phyloP scores from a whole-genome alignment of 108 stramenopile species.

The Chaetoceros tenuissimus region DNA sequence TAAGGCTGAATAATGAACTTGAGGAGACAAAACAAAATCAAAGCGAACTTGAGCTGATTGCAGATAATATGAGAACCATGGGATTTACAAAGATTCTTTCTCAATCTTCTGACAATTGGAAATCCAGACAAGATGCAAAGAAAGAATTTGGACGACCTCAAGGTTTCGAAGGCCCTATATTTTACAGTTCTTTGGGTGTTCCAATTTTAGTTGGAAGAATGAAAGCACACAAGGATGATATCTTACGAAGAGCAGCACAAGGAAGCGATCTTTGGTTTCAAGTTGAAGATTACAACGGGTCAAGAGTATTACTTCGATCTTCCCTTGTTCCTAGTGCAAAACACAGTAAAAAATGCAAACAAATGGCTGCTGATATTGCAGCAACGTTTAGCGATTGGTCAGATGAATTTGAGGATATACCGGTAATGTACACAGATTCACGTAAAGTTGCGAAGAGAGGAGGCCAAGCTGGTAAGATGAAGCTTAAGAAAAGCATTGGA shows the following conservation, averaged over 20 bases:
- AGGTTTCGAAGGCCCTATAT: slow-evolving; percentile 3
- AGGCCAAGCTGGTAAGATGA: slow-evolving; percentile 3
- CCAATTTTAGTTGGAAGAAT: slow-evolving; percentile 7
- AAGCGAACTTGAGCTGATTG: no score
- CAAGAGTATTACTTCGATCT: slow-evolving; percentile 4
- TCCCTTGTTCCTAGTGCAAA: not conserved
- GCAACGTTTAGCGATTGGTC: not conserved
- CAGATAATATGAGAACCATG: no score
- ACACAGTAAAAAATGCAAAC: slow-evolving; percentile 3
- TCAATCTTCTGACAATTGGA: no score
- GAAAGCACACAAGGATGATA: slow-evolving; percentile 1
- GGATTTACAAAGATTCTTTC: no score
- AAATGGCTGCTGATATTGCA: slow-evolving; percentile 7
- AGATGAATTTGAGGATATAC: not conserved
- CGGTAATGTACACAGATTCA: slow-evolving; percentile 6
- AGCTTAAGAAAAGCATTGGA: not conserved
- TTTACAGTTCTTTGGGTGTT: slow-evolving; percentile 4
- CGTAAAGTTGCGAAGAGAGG: slow-evolving; percentile 3
- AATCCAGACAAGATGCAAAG: no score
- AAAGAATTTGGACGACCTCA: slow-evolving; percentile 5
- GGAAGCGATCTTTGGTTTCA: slow-evolving; percentile 10
- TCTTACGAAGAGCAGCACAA: slow-evolving; percentile 1
- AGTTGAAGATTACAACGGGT: slow-evolving; percentile 8
- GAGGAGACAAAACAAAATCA: no score
- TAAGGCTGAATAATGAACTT: no score